Conservation (phyloP, 805 yeast genomes). For the Phaffomyces opuntiae region DNA sequence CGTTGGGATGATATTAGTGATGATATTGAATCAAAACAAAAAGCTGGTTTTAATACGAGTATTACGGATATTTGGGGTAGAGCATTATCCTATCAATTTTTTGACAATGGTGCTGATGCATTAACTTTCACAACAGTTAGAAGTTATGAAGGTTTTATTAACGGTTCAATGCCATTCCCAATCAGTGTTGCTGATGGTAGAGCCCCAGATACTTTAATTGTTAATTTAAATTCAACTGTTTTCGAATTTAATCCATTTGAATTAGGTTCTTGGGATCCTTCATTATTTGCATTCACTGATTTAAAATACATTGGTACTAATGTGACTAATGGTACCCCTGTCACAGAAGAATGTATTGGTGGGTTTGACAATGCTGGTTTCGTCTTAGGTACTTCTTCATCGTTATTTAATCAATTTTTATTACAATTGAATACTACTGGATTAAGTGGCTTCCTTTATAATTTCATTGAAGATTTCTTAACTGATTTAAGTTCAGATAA, state of each 20-base stretch:
- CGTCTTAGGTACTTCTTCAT: constrained; percentile 75
- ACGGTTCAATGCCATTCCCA: constrained; percentile 67
- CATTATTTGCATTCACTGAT: constrained; percentile 56
- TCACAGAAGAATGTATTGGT: constrained; percentile 41
- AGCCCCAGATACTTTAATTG: constrained; percentile 47
- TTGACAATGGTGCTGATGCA: constrained; percentile 62
- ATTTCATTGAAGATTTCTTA: constrained; percentile 38
- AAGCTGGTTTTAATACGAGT: constrained; percentile 60
- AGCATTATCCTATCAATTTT: constrained; percentile 64
- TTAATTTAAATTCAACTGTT: constrained; percentile 60
- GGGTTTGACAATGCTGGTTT: constrained; percentile 83
- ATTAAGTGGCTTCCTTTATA: constrained; percentile 37
- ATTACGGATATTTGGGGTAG: constrained; percentile 79
- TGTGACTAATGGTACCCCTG: constrained; percentile 52
- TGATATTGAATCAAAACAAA: constrained; percentile 43
- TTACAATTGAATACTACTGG: constrained; percentile 49
- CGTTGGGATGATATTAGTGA: constrained; percentile 48
- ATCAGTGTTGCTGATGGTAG: constrained; percentile 59
- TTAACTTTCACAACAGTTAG: constrained; percentile 51
- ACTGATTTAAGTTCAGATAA: constrained; percentile 39
- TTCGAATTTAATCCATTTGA: constrained; percentile 60
- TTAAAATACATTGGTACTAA: constrained; percentile 64
- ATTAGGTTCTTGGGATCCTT: constrained; percentile 88
- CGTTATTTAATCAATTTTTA: constrained; percentile 66
- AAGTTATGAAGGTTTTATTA: constrained; percentile 50